A percentile compares a stretch with the other conserved stretches of the same genome.
Evolutionary conservation across 2,329 filamentous ascomycete genomes (phyloP).

Genomic region (Volutella citrinella): DNA sequence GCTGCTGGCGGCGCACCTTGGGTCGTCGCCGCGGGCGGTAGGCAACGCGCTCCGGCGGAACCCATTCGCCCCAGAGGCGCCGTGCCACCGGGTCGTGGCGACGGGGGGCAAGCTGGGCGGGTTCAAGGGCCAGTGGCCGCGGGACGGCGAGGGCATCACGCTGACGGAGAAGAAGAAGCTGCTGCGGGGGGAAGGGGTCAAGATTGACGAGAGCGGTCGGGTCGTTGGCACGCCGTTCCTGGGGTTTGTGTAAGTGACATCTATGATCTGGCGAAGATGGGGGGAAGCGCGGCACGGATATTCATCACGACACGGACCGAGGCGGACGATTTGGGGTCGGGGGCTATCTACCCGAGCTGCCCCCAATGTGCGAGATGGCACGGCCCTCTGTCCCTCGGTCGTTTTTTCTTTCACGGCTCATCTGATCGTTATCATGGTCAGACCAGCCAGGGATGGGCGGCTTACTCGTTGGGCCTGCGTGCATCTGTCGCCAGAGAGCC

Average conservation of each 20-base stretch:
- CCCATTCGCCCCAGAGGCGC: constrained; percentile 78
- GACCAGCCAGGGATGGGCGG: too few species aligned
- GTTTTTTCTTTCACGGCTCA: too few species aligned
- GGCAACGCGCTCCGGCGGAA: constrained; percentile 76
- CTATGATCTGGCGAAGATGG: too few species aligned
- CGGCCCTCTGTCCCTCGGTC: too few species aligned
- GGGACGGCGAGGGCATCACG: constrained; percentile 58
- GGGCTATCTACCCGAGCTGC: too few species aligned
- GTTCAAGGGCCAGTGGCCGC: constrained; percentile 66
- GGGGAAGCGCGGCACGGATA: too few species aligned
- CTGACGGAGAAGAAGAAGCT: constrained; percentile 62
- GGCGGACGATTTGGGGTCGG: too few species aligned
- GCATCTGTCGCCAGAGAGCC: too few species aligned
- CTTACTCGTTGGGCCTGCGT: too few species aligned
- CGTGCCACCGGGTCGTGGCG: constrained; percentile 78
- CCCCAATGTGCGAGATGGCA: too few species aligned
- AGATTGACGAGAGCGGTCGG: constrained; percentile 57
- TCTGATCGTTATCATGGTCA: too few species aligned
- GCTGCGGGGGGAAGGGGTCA: constrained; percentile 61
- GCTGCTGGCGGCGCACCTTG: constrained; percentile 63
- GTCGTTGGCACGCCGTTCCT: constrained; percentile 55
- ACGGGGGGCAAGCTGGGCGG: constrained; percentile 69
- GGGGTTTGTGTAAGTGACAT: constrained; percentile 16
- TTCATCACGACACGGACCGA: too few species aligned
- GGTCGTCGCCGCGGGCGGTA: constrained; percentile 71